A percentile compares a stretch with the other conserved stretches of the same genome.
Conservation (phyloP, 1,284 basidiomycete genomes). For the Clitocybe nebularis region DNA sequence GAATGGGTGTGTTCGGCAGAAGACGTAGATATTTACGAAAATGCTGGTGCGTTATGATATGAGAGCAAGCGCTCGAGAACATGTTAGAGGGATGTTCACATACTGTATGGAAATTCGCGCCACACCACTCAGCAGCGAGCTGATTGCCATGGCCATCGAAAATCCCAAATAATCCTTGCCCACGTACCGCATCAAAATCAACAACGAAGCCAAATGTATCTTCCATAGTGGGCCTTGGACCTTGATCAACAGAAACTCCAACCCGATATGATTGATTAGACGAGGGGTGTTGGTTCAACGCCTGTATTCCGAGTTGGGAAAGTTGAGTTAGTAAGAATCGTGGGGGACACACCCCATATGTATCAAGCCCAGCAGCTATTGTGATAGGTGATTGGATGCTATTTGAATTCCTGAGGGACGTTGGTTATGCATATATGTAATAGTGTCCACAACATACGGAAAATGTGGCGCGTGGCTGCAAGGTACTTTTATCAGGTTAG, state of each 20-base stretch:
- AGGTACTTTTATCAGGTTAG: no score
- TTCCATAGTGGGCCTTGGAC: slow-evolving; percentile 15
- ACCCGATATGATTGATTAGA: slow-evolving; percentile 12
- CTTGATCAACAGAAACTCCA: slow-evolving; percentile 11
- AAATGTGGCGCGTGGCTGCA: background rate
- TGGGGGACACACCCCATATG: slow-evolving; percentile 13
- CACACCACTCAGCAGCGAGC: slow-evolving; percentile 17
- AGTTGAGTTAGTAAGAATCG: background rate
- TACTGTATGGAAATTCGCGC: slow-evolving; percentile 17
- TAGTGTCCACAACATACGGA: slow-evolving; percentile 1
- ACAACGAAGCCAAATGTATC: slow-evolving; percentile 17
- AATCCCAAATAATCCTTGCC: slow-evolving; percentile 16
- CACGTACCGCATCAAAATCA: slow-evolving; percentile 15
- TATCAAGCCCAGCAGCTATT: slow-evolving; percentile 9
- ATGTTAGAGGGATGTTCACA: background rate
- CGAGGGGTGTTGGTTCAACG: slow-evolving; percentile 14
- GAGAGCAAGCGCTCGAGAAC: background rate
- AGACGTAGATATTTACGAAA: slow-evolving; percentile 10
- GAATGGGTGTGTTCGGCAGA: slow-evolving; percentile 11
- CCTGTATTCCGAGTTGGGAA: slow-evolving; percentile 5
- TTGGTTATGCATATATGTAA: background rate
- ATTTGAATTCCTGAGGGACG: no score
- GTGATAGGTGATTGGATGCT: no score
- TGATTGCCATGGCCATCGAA: slow-evolving; percentile 19
- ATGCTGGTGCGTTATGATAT: slow-evolving; percentile 8